Conservation (phyloP, 2,329 filamentous ascomycete genomes). For the Tolypocladium inflatum region DNA sequence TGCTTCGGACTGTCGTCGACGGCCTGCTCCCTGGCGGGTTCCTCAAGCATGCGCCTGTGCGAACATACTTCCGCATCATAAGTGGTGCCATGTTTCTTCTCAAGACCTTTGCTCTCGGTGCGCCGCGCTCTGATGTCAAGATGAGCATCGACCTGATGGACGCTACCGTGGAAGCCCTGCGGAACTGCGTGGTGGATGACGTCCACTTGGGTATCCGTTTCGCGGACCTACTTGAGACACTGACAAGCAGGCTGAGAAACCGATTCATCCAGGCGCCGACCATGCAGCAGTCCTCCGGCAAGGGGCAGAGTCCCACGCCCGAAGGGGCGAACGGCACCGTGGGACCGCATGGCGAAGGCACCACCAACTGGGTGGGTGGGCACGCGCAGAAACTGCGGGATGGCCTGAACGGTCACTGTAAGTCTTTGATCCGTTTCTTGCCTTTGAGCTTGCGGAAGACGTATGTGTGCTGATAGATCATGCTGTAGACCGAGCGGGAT, state of each 20-base stretch:
- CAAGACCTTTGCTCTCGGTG: conserved; percentile 75
- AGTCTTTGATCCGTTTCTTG: conserved; percentile 7
- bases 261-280: conserved; percentile 61
- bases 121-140: conserved; percentile 68
- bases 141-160: conserved; percentile 69
- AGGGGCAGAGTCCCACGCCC: conserved; percentile 30
- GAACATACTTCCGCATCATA: conserved; percentile 81
- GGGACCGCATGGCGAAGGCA: conserved; percentile 14
- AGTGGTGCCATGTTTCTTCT: conserved; percentile 77
- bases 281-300: conserved; percentile 28
- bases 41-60: conserved; percentile 72
- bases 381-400: conserved; percentile 31
- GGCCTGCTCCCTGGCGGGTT: conserved; percentile 65
- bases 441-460: not conserved
- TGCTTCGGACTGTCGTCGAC: conserved; percentile 69
- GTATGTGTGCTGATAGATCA: conserved; percentile 13
- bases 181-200: conserved; percentile 74
- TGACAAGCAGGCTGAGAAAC: conserved; percentile 64
- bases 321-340: conserved; percentile 19
- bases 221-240: conserved; percentile 69
- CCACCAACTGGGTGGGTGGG: conserved; percentile 21
- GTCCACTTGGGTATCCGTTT: conserved; percentile 80
- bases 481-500: conserved; percentile 22
- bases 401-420: conserved; percentile 27
- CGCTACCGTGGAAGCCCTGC: conserved; percentile 61